Evolutionary conservation across 306 rosid genomes (phyloP).

Genomic region (Cucumis sativus): Cucumber_9930_V3 NC_026657.2:105001-105500

Average conservation of each 20-base stretch:
- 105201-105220: conserved; percentile 75
- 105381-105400: conserved; percentile 81
- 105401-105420: conserved; percentile 99
- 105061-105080: conserved; percentile 69
- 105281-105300: conserved; percentile 11
- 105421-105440: conserved; percentile 86
- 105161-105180: neutral
- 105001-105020: neutral
- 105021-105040: conserved; percentile 2
- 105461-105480: neutral
- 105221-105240: conserved; percentile 54
- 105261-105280: conserved; percentile 83
- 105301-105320: neutral
- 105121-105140: neutral
- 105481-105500: neutral
- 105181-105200: conserved; percentile 27
- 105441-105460: neutral
- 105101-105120: conserved; percentile 32
- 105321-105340: neutral
- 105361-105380: conserved; percentile 63
- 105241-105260: conserved; percentile 61
- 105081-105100: conserved; percentile 82
- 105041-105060: conserved; percentile 63
- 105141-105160: conserved; percentile 9
- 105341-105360: conserved; percentile 16